Base-by-base conservation (phyloP, 2,329 filamentous ascomycete genomes). In the Talaromyces piceae region DNA sequence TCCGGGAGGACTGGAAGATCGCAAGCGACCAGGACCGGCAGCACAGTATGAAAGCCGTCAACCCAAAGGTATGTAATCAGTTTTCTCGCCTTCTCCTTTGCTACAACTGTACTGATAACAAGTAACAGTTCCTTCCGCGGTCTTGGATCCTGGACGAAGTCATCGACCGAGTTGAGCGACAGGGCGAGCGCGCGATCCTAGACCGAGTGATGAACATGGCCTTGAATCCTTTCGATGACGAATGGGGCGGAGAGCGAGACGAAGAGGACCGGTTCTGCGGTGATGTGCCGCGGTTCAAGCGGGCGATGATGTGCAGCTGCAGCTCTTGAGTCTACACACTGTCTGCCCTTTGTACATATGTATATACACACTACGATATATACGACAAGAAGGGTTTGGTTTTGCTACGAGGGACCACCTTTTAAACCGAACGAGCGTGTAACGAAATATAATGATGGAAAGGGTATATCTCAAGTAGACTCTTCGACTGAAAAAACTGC, bases 141-240 rank as follows among this genome's bases (percentile, higher is more conserved):
- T 84, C 87, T 16, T 98, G 91, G 91, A 81, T 98, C 47, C 76
- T 98, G 18, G 91, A 97, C 65, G 93, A 98, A 68, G 68, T 98
- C 12, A 97, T 98, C 58, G 81, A 86, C 43, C 80, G 88, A 8
- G 91, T 97, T 0, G 89, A 97, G 68, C 88, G 88, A 65, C 82
- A 84, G 47, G 82, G 83, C 2, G 91, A 98, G 62, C 77, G 88
- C 50, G 84, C 90, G 7, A 83, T 97, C 30, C 67, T 98, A 41
- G 75, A 80, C 11, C 77, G 84, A 26, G 77, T 93, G 22, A 88
- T 95, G 84, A 81, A 88, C 41, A 86, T 97, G 83, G 81, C 84
- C 2, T 72, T 91, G 37, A 77, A 88, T 61, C 93, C 93, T 0
- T 98, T 96, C 62, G 78, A 88, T 52, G 91, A 97, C 70, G 74